A percentile compares a stretch with the other conserved stretches of the same genome.
Evolutionary conservation across 176 grass and related monocot species (phyloP).

Genomic region (Lolium multiflorum): DNA sequence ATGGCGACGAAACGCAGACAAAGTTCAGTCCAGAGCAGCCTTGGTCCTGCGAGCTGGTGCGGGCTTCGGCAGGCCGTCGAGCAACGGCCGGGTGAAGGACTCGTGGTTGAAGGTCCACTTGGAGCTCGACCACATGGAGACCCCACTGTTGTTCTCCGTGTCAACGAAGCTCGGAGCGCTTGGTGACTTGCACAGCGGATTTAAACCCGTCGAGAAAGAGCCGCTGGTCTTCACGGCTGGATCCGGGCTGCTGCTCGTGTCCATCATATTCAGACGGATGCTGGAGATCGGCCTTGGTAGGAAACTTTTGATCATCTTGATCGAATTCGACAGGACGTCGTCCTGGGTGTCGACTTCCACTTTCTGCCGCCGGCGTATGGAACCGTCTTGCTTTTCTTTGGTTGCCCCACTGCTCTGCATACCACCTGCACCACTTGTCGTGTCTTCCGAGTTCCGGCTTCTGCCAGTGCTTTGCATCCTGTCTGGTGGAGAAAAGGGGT

Average conservation of each 20-base stretch:
- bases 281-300: constrained; percentile 53
- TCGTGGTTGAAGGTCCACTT: constrained; percentile 66
- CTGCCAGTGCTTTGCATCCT: background rate
- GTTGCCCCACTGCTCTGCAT: background rate
- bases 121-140: constrained; percentile 52
- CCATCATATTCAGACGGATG: constrained; percentile 36
- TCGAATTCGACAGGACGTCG: constrained; percentile 41
- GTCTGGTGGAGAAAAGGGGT: background rate
- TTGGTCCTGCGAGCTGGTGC: constrained; percentile 48
- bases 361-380: constrained; percentile 58
- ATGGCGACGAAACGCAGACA: background rate
- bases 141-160: constrained; percentile 26
- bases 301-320: constrained; percentile 53
- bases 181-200: constrained; percentile 61
- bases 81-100: constrained; percentile 56
- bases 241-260: constrained; percentile 33
- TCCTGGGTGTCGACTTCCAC: constrained; percentile 46
- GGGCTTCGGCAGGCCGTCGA: constrained; percentile 49
- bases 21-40: constrained; percentile 64
- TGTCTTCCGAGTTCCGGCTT: constrained; percentile 13
- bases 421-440: background rate
- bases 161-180: constrained; percentile 60
- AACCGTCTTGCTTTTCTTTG: constrained; percentile 55
- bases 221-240: background rate
- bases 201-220: constrained; percentile 46